Base-by-base conservation (phyloP, 2,329 filamentous ascomycete species). In the Penicillium glabrum region DNA sequence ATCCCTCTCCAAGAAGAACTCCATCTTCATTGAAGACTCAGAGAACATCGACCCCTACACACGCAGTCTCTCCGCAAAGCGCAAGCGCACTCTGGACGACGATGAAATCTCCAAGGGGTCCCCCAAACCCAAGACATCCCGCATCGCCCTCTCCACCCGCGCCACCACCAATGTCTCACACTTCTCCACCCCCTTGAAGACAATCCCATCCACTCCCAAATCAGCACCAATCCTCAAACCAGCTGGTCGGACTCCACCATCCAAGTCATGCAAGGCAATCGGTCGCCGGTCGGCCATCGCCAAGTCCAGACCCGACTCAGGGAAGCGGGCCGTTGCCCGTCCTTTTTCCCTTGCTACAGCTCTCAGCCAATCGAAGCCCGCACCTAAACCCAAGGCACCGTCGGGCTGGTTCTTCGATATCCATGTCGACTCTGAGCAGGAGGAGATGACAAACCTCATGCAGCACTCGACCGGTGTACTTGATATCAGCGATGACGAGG, bases 401-500 rank as follows among this genome's bases (percentile, higher is more conserved):
- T 60, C 66, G 0, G 69, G 68, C 57, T 97, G 92, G 93, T 89
- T 89, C 79, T 98, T 99, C 71, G 89, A 93, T 57, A 98, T 99
- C 68, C 88, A 97, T 71, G 91, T 96, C 71, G 93, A 99, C 74
- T 91, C 90, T 0, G 85, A 89, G 8, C 90, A 96, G 71, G 90
- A 97, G 70, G 89, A 96, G 71, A 90, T 95, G 75, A 91, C 92
- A 67, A 97, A 96, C 68, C 80, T 96, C 39, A 90, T 98, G 77
- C 90, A 97, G 75, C 93, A 97, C 78, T 89, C 89, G 54, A 93
- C 93, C 8, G 88, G 89, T 61, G 87, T 89, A 0, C 83, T 98
- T 3, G 93, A 98, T 71, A 91, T 98, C 68, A 91, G 87, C 64
- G 93, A 91, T 23, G 93, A 96, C 67, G 93, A 96, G 72, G 83